phyloP scores from a whole-genome alignment of 768 basidiomycete genomes.

The Mycena olivaceomarginata region DNA sequence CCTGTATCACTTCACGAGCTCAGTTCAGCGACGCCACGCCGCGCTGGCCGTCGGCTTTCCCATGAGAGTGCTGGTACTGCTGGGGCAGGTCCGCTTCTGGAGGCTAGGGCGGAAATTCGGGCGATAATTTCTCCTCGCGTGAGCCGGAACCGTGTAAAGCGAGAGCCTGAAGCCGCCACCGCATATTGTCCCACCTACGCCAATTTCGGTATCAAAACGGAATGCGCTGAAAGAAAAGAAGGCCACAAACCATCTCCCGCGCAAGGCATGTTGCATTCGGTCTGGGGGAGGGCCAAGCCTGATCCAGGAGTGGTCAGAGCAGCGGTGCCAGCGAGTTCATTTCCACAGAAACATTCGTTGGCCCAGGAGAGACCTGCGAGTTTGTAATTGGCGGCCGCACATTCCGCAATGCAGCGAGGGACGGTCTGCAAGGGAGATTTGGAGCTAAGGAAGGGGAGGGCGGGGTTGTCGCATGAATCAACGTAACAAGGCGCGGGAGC shows the following conservation, averaged over 20 bases:
- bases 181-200: conserved; percentile 26
- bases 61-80: conserved; percentile 31
- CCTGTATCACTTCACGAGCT: conserved; percentile 27
- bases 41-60: conserved; percentile 30
- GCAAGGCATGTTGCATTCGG: conserved; percentile 31
- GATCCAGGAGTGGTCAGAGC: conserved; percentile 12
- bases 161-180: conserved; percentile 33
- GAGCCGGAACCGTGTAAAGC: conserved; percentile 30
- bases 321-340: conserved; percentile 27
- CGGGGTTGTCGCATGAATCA: conserved; percentile 32
- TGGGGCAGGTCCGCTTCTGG: conserved; percentile 35
- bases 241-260: conserved; percentile 23
- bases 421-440: conserved; percentile 29
- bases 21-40: conserved; percentile 32
- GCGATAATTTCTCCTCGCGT: conserved; percentile 32
- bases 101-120: conserved; percentile 34
- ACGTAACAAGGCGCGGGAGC: conserved; percentile 30
- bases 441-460: conserved; percentile 30
- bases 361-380: conserved; percentile 27
- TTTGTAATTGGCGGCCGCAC: conserved; percentile 31
- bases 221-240: conserved; percentile 18
- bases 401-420: conserved; percentile 30
- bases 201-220: conserved; percentile 23
- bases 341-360: conserved; percentile 28
- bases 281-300: conserved; percentile 27